A percentile compares a stretch with the other conserved stretches of the same genome.
Conservation (phyloP, 768 basidiomycete genomes). For the Agrocybe pediades region DNA sequence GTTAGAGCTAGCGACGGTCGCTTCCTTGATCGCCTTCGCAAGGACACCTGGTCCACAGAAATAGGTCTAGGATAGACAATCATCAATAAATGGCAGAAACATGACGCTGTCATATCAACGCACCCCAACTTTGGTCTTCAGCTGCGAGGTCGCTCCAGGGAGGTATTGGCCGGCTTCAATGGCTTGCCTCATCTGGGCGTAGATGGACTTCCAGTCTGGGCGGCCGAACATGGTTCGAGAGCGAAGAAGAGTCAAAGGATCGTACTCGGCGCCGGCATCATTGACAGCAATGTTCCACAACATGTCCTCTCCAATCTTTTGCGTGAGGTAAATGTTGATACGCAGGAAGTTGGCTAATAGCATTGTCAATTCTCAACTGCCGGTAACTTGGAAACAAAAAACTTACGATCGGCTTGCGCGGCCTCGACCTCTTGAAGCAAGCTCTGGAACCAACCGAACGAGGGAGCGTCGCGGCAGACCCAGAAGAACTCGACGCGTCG, state of each 20-base stretch:
- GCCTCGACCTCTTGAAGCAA: conserved; percentile 87
- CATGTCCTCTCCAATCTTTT: conserved; percentile 85
- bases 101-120: no score
- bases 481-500: conserved; percentile 94
- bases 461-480: conserved; percentile 92
- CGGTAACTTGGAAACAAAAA: background rate
- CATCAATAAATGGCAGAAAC: conserved; percentile 16
- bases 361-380: background rate
- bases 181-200: conserved; percentile 68
- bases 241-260: conserved; percentile 86
- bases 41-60: conserved; percentile 84
- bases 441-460: conserved; percentile 97
- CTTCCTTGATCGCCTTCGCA: conserved; percentile 76
- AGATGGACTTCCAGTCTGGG: conserved; percentile 87
- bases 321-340: conserved; percentile 89
- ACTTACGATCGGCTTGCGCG: conserved; percentile 86
- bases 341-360: conserved; percentile 82
- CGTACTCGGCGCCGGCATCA: conserved; percentile 81
- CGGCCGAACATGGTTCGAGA: conserved; percentile 91
- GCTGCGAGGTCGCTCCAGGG: conserved; percentile 72
- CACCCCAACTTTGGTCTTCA: conserved; percentile 85
- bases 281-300: conserved; percentile 92
- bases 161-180: conserved; percentile 85
- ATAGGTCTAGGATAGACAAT: conserved; percentile 57
- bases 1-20: conserved; percentile 56